Conservation (phyloP, 345 rosid genomes). For the Arabidopsis thaliana region DNA sequence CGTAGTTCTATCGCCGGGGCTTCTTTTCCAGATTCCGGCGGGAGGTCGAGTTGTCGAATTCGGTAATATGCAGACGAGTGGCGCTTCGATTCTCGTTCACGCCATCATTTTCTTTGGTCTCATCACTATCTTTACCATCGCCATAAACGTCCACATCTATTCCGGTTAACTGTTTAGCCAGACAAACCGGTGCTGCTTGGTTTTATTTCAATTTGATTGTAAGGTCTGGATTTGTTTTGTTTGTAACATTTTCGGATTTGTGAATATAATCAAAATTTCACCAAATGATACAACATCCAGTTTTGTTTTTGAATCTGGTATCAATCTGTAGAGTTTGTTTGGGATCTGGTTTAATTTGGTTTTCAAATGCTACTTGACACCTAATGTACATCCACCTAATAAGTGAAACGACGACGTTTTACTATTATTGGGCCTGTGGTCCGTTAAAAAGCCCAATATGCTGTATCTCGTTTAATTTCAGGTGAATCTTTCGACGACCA, state of each 20-base stretch:
- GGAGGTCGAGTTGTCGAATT: constrained; percentile 54
- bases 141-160: constrained; percentile 61
- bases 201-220: constrained; percentile 1
- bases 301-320: constrained; percentile 15
- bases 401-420: not conserved
- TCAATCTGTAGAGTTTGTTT: constrained; percentile 8
- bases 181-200: constrained; percentile 6
- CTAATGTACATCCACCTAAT: not conserved
- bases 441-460: constrained; percentile 17
- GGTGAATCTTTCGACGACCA: constrained; percentile 25
- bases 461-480: not conserved
- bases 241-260: constrained; percentile 19
- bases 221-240: constrained; percentile 29
- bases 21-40: constrained; percentile 63
- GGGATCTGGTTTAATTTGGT: constrained; percentile 21
- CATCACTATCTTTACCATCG: constrained; percentile 63
- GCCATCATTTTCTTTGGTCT: constrained; percentile 58
- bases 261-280: constrained; percentile 19
- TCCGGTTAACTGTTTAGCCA: constrained; percentile 35
- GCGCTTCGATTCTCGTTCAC: constrained; percentile 58
- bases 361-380: constrained; percentile 1
- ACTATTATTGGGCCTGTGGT: not conserved
- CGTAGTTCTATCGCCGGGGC: constrained; percentile 58
- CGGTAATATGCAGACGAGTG: constrained; percentile 64
- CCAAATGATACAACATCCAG: not conserved